Evolutionary conservation across 2,329 filamentous ascomycete species (phyloP).

Genomic region (Cladosporium sphaerospermum): DNA sequence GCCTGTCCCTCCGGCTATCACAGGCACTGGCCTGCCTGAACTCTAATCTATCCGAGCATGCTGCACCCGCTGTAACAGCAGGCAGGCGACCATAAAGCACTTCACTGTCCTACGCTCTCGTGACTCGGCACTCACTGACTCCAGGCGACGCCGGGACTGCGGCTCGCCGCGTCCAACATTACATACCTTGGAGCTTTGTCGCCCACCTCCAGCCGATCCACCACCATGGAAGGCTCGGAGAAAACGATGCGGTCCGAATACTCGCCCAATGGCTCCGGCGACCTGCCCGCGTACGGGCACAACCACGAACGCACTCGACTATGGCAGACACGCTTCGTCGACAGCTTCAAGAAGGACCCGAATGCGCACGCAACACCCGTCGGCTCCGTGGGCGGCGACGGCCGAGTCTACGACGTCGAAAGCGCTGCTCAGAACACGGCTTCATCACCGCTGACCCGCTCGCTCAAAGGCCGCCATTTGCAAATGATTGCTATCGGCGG

Average conservation of each 20-base stretch:
- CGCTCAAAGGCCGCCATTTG: constrained; percentile 72
- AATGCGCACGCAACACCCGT: constrained; percentile 47
- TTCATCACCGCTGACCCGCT: constrained; percentile 63
- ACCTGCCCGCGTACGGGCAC: constrained; percentile 10
- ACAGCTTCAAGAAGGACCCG: constrained; percentile 60
- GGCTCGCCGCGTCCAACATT: too few species aligned
- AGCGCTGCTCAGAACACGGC: constrained; percentile 57
- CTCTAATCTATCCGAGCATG: constrained; percentile 10
- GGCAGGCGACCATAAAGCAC: neutral
- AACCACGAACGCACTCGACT: constrained; percentile 1
- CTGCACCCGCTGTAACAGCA: neutral
- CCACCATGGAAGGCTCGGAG: constrained; percentile 20
- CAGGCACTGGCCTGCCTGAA: constrained; percentile 6
- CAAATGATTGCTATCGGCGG: constrained; percentile 98
- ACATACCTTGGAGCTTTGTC: too few species aligned
- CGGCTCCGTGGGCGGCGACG: constrained; percentile 45
- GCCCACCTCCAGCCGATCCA: neutral
- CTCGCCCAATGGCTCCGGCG: constrained; percentile 16
- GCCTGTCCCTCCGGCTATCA: constrained; percentile 2
- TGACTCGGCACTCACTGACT: neutral
- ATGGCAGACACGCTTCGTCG: constrained; percentile 37
- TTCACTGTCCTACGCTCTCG: neutral
- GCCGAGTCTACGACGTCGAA: constrained; percentile 58
- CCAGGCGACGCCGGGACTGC: too few species aligned
- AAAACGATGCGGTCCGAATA: constrained; percentile 15